Conservation (phyloP, 2,329 filamentous ascomycete genomes). For the Neonectria magnoliae region DNA sequence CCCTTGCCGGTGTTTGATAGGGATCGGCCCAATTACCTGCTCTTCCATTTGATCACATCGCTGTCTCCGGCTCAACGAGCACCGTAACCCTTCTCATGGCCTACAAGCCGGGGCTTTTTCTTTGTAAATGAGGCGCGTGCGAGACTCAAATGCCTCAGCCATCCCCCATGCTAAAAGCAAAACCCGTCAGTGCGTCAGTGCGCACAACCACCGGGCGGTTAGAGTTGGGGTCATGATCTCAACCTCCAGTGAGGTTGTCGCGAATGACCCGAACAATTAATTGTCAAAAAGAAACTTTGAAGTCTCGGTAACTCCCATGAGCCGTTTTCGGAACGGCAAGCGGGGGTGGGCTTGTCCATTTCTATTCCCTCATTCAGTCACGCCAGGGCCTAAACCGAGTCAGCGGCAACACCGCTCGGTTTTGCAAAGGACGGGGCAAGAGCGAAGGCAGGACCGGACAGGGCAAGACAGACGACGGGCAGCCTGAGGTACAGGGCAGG, state of each 20-base stretch:
- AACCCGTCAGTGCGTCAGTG: neutral
- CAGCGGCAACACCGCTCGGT: slow-evolving; percentile 13
- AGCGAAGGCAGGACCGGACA: neutral
- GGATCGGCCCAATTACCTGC: slow-evolving; percentile 21
- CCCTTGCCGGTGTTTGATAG: slow-evolving; percentile 20
- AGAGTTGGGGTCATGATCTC: too few species aligned
- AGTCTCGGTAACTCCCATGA: slow-evolving; percentile 11
- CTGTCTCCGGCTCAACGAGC: slow-evolving; percentile 6
- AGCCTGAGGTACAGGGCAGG: too few species aligned
- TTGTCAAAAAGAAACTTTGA: slow-evolving; percentile 18
- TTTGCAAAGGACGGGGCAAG: neutral
- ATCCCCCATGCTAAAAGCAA: neutral
- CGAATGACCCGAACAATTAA: neutral
- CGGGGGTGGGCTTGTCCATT: slow-evolving; percentile 25
- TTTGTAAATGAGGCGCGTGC: neutral
- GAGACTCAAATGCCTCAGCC: neutral
- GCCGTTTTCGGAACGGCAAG: slow-evolving; percentile 30
- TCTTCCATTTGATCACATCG: slow-evolving; percentile 15
- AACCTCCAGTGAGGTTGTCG: neutral
- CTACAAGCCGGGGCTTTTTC: slow-evolving; percentile 1
- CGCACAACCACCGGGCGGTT: neutral
- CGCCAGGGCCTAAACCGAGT: slow-evolving; percentile 16
- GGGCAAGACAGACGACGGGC: too few species aligned
- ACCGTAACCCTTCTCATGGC: slow-evolving; percentile 18
- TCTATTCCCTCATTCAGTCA: slow-evolving; percentile 24